A percentile compares a stretch with the other conserved stretches of the same genome.
Conservation (phyloP, 1,139 yeast species). For the Suhomyces atakaporum region DNA sequence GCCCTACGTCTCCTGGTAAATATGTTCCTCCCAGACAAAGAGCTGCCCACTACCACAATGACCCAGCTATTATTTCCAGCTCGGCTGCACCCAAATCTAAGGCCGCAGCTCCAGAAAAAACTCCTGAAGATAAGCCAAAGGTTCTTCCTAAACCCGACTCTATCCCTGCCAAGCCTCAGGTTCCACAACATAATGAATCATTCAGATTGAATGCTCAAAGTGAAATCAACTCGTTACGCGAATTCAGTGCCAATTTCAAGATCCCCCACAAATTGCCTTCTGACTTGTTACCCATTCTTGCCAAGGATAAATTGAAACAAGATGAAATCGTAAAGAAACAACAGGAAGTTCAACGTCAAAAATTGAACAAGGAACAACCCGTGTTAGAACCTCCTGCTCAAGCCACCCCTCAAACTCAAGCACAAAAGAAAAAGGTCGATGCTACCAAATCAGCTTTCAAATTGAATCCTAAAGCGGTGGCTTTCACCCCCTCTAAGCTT, state of each 20-base stretch:
- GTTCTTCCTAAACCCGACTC: conserved; percentile 18
- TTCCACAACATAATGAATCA: conserved; percentile 35
- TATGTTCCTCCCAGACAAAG: conserved; percentile 69
- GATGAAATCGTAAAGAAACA: conserved; percentile 55
- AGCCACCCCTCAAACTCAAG: conserved; percentile 4
- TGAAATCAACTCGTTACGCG: conserved; percentile 77
- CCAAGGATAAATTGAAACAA: conserved; percentile 68
- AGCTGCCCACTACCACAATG: conserved; percentile 64
- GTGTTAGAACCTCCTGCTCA: conserved; percentile 12
- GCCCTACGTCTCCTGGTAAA: conserved; percentile 28
- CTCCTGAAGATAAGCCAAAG: conserved; percentile 3
- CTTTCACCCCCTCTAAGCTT: conserved; percentile 59
- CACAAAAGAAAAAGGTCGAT: conserved; percentile 49
- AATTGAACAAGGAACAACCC: conserved; percentile 17
- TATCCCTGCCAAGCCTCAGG: conserved; percentile 38
- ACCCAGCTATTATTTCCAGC: conserved; percentile 75
- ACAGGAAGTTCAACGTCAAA: conserved; percentile 20
- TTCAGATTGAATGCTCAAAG: conserved; percentile 57
- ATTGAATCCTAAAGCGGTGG: conserved; percentile 70
- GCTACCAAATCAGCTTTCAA: conserved; percentile 57
- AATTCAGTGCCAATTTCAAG: conserved; percentile 81
- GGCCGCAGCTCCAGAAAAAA: conserved; percentile 5
- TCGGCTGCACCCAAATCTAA: conserved; percentile 32
- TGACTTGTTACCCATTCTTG: conserved; percentile 73
- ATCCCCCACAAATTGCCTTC: conserved; percentile 73